These are phyloP conservation scores for Tolypocladium ovalisporum DNA, from an alignment of 2,329 filamentous ascomycete species.

Conservation along the genomic window DNA sequence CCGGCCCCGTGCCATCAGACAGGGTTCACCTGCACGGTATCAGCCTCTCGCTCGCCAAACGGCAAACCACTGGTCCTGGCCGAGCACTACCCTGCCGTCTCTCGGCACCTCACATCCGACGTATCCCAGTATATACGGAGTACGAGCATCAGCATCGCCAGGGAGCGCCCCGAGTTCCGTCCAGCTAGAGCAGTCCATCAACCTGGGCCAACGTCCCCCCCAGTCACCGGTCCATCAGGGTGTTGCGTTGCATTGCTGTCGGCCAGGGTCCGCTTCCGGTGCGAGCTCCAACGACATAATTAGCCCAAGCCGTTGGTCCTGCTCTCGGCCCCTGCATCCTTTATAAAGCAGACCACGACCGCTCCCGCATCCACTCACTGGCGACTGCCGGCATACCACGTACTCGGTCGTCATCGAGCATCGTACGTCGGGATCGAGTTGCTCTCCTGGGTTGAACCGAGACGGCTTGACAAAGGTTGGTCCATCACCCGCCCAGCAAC, in stretches of 20 bases:
- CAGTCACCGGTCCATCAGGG: slow-evolving; percentile 1
- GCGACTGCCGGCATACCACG: not conserved
- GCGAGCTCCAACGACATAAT: not conserved
- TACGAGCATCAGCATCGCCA: not conserved
- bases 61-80: not conserved
- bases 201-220: not conserved
- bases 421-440: not conserved
- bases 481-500: not conserved
- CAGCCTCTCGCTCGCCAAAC: not conserved
- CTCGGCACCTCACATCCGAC: not conserved
- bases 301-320: not conserved
- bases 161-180: not conserved
- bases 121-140: no score
- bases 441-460: not conserved
- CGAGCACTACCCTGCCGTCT: not conserved
- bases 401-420: not conserved
- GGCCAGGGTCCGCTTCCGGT: not conserved
- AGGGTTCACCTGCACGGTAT: not conserved
- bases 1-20: not conserved
- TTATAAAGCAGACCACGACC: not conserved
- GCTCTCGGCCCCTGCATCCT: not conserved
- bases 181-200: not conserved
- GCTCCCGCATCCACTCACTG: not conserved
- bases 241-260: not conserved
- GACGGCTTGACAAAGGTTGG: not conserved